These are phyloP conservation scores for Moelleriella libera DNA, from an alignment of 2,329 filamentous ascomycete genomes.

Conservation along the genomic window DNA sequence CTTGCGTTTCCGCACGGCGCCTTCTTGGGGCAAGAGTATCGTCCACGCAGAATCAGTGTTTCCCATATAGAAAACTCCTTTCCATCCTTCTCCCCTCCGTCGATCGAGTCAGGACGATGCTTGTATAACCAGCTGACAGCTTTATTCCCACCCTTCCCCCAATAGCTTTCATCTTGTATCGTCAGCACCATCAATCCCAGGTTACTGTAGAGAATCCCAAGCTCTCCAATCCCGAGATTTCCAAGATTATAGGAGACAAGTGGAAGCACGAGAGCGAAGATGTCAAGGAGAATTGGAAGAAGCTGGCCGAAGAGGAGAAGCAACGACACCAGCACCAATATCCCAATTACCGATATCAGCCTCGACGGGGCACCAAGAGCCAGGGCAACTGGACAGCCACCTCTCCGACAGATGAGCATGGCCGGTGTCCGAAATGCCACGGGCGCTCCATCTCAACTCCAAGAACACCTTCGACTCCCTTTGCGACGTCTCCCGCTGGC, in stretches of 20 bases:
- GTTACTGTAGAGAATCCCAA: slow-evolving; percentile 77
- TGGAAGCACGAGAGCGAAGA: slow-evolving; percentile 68
- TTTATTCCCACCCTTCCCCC: slow-evolving; percentile 6
- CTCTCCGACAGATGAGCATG: slow-evolving; percentile 31
- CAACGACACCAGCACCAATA: slow-evolving; percentile 77
- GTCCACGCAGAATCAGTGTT: too few relatives aligned
- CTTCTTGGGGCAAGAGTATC: not conserved
- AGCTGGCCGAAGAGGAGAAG: slow-evolving; percentile 86
- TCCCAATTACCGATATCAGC: slow-evolving; percentile 89
- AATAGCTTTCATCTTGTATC: slow-evolving; percentile 90
- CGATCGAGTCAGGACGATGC: not conserved
- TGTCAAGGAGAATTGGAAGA: slow-evolving; percentile 76
- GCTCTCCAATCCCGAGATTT: slow-evolving; percentile 88
- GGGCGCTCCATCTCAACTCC: slow-evolving; percentile 52
- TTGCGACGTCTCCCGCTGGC: slow-evolving; percentile 19
- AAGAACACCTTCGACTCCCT: slow-evolving; percentile 39
- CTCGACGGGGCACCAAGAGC: slow-evolving; percentile 43
- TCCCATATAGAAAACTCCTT: not conserved
- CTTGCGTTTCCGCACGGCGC: not conserved
- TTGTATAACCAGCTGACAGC: slow-evolving; percentile 10
- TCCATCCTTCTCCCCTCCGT: not conserved
- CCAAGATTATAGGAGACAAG: slow-evolving; percentile 89
- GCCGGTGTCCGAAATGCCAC: slow-evolving; percentile 56
- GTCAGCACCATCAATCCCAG: slow-evolving; percentile 75
- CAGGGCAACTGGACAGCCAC: slow-evolving; percentile 17